phyloP scores from a whole-genome alignment of 2,329 filamentous ascomycete species.

The Pyrenophora tritici-repentis region DNA sequence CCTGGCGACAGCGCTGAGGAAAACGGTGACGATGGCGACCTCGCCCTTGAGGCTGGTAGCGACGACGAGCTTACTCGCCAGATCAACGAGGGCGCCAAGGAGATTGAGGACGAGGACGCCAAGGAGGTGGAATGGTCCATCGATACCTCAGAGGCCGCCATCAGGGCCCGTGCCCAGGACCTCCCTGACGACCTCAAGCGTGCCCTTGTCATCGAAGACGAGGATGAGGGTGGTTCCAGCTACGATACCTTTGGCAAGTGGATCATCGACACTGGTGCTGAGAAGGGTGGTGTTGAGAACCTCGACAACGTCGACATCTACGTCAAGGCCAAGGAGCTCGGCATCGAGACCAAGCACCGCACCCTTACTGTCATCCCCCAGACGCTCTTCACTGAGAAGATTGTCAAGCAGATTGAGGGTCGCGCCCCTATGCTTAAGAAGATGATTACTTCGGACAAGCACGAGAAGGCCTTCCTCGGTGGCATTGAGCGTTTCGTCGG shows the following conservation, averaged over 20 bases:
- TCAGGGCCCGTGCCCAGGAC: conserved; percentile 90
- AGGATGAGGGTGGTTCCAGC: conserved; percentile 76
- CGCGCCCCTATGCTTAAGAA: conserved; percentile 89
- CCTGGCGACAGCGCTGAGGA: conserved; percentile 71
- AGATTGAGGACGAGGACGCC: conserved; percentile 73
- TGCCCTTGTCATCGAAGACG: conserved; percentile 82
- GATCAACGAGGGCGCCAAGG: conserved; percentile 69
- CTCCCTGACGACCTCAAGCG: conserved; percentile 95
- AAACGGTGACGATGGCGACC: conserved; percentile 67
- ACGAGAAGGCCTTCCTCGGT: conserved; percentile 93
- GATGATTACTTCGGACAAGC: conserved; percentile 87
- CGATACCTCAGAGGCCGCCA: conserved; percentile 92
- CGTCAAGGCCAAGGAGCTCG: conserved; percentile 93
- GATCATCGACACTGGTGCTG: conserved; percentile 77
- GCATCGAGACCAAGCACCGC: conserved; percentile 92
- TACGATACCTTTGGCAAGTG: conserved; percentile 94
- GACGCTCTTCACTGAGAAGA: conserved; percentile 90
- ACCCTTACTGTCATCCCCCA: conserved; percentile 90
- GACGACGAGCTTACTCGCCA: conserved; percentile 89
- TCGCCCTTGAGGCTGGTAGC: conserved; percentile 72
- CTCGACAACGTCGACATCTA: conserved; percentile 91
- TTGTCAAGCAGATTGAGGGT: conserved; percentile 82
- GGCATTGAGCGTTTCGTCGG: conserved; percentile 92
- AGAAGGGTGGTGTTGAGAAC: conserved; percentile 73
- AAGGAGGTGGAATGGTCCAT: conserved; percentile 95